phyloP scores from a whole-genome alignment of 768 basidiomycete species.

The Russula vinacea region DNA sequence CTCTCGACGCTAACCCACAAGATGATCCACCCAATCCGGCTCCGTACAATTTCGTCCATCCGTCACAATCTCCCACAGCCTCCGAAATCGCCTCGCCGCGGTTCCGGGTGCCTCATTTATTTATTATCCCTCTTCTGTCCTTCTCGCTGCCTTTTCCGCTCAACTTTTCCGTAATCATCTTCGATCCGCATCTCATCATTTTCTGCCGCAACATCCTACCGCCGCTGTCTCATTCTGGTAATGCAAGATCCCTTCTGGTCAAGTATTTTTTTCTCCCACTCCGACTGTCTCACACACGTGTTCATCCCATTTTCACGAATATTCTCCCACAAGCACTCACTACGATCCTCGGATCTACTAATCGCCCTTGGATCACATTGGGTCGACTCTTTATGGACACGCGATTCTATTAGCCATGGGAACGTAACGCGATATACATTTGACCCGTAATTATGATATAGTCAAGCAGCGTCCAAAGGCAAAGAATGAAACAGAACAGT shows the following conservation, averaged over 20 bases:
- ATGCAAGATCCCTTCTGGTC: background rate
- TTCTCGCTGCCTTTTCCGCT: slow-evolving; percentile 13
- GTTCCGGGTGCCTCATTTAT: background rate
- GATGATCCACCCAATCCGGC: slow-evolving; percentile 23
- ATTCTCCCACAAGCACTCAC: background rate
- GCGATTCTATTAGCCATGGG: background rate
- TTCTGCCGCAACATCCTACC: background rate
- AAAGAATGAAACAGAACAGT: background rate
- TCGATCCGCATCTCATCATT: slow-evolving; percentile 13
- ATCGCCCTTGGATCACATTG: background rate
- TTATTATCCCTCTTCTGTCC: slow-evolving; percentile 9
- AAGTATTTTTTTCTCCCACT: background rate
- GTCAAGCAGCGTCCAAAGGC: slow-evolving; percentile 15
- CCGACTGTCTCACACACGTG: slow-evolving; percentile 6
- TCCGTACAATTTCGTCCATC: slow-evolving; percentile 14
- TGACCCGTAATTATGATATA: slow-evolving; percentile 12
- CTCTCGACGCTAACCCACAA: background rate
- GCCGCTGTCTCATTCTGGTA: background rate
- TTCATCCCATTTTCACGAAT: background rate
- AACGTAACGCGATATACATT: slow-evolving; percentile 15
- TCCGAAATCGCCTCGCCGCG: slow-evolving; percentile 16
- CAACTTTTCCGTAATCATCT: slow-evolving; percentile 13
- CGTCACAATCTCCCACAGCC: slow-evolving; percentile 19
- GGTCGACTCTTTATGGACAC: slow-evolving; percentile 5
- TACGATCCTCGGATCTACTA: slow-evolving; percentile 16